A percentile compares a stretch with the other conserved stretches of the same genome.
phyloP scores from a whole-genome alignment of 2,329 filamentous ascomycete genomes.

The Xylaria sp. region DNA sequence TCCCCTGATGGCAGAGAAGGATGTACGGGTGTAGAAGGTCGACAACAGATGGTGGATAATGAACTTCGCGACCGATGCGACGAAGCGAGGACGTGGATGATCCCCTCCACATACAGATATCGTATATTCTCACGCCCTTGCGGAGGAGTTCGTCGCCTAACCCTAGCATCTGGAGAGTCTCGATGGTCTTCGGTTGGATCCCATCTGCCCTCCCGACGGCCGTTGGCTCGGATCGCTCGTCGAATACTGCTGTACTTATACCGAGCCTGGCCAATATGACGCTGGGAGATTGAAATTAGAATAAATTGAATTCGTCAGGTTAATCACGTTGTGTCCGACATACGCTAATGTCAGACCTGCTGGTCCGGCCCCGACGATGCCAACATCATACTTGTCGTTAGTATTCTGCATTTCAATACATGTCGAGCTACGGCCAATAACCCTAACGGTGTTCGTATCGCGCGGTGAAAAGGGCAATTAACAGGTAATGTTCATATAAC shows the following conservation, averaged over 20 bases:
- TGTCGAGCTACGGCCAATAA: neutral
- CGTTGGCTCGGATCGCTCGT: conserved; percentile 76
- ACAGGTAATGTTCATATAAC: neutral
- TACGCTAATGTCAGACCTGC: conserved; percentile 66
- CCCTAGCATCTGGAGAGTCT: conserved; percentile 78
- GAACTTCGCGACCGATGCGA: conserved; percentile 72
- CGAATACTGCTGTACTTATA: conserved; percentile 72
- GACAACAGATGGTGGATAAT: conserved; percentile 69
- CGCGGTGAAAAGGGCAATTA: neutral
- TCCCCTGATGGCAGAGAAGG: conserved; percentile 75
- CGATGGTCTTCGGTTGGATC: conserved; percentile 81
- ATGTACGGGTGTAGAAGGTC: conserved; percentile 69
- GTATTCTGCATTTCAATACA: neutral
- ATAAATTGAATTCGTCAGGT: neutral
- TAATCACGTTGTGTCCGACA: conserved; percentile 33
- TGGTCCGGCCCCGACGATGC: conserved; percentile 66
- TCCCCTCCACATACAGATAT: conserved; percentile 78
- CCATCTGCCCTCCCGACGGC: conserved; percentile 74
- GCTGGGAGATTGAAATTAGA: conserved; percentile 50
- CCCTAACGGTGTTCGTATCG: neutral
- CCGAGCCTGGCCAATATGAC: conserved; percentile 69
- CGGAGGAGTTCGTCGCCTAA: conserved; percentile 75
- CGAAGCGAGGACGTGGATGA: conserved; percentile 63
- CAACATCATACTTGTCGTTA: conserved; percentile 50
- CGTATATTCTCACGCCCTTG: conserved; percentile 76